Base-by-base conservation (phyloP, 352 stramenopile genomes). In the Globisporangium ultimum region DNA sequence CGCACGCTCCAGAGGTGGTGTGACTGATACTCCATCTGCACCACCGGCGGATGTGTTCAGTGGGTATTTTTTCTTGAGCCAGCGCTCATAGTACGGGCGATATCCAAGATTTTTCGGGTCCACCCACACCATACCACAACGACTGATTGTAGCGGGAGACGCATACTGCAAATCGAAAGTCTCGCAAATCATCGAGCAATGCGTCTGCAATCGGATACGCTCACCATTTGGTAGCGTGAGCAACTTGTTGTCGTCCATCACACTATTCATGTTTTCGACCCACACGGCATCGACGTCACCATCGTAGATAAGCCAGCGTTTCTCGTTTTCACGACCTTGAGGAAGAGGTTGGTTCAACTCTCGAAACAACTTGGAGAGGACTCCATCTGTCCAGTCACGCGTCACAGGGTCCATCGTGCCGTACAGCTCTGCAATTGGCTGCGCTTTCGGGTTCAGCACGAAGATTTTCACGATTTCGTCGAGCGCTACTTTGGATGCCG, bases 191-290 rank as follows among this genome's bases (percentile, higher is more conserved):
- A 98, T 95, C 20, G 60, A 76, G 71, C 91, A 98, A 66, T 98
- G 89, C 1, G 78, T 88, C 61, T 98, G 89, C 46, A 98, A 65
- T 1, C 89, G 87, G 58, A 98, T 98, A 11, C 95, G 92, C 63
- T 98, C 95, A 18, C 95, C 95, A 63, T 98, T 98, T 3, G 95
- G 95, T 8, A 98, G 65, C 5, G 95, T 98, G 0, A 98, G 73
- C 48, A 98, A 64, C 60, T 97, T 97, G 76, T 98, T 98, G 63
- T 98, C 94, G 52, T 98, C 95, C 95, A 98, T 98, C 55, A 98
- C 95, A 21, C 87, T 97, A 76, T 98, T 98, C 94, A 98, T 98
- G 62, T 98, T 98, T 73, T 98, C 96, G 49, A 98, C 93, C 96
- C 96, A 98, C 18, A 98, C 84, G 0, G 96, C 93, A 66, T 98